Base-by-base conservation (phyloP, 192 early-diverging fungal genomes). In the Coemansia interrupta region DNA sequence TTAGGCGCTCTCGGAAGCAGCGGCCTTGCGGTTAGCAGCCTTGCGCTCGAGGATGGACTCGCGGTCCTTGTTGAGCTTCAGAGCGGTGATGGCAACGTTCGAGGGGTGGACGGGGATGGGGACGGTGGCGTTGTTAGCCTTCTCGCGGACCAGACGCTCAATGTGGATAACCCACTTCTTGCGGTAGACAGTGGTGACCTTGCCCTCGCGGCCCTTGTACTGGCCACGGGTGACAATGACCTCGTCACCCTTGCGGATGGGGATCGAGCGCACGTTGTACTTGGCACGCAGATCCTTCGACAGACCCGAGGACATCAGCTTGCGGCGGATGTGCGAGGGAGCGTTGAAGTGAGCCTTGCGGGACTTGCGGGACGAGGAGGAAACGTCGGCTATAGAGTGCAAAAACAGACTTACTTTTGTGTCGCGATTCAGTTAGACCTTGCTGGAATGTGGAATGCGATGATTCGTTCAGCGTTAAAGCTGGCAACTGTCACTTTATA, bases 161-260 rank as follows among this genome's bases (percentile, higher is more conserved):
- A 99, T 88, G 86, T 98, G 90, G 82, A 99, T 99, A 58, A 95
- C 89, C 88, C 88, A 99, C 89, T 95, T 97, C 83, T 94, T 92
- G 80, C 97, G 93, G 93, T 97, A 98, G 69, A 96, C 94, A 60
- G 88, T 83, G 63, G 84, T 78, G 59, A 99, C 92, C 89, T 96
- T 95, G 71, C 97, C 97, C 74, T 93, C 91, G 71, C 90, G 91
- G 76, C 92, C 95, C 89, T 97, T 97, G 90, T 88, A 83, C 80
- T 84, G 85, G 74, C 97, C 97, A 67, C 96, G 90, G 69, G 93
- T 87, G 72, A 99, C 86, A 60, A 85, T 82, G 61, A 99, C 96
- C 86, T 97, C 96, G 82, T 99, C 97, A 72, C 95, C 95, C 80
- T 89, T 88, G 80, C 94, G 92, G 73, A 99, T 86, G 60, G 97